A percentile compares a stretch with the other conserved stretches of the same genome.
Conservation (phyloP, 2,329 filamentous ascomycete species). For the Tolypocladium tundrense region DNA sequence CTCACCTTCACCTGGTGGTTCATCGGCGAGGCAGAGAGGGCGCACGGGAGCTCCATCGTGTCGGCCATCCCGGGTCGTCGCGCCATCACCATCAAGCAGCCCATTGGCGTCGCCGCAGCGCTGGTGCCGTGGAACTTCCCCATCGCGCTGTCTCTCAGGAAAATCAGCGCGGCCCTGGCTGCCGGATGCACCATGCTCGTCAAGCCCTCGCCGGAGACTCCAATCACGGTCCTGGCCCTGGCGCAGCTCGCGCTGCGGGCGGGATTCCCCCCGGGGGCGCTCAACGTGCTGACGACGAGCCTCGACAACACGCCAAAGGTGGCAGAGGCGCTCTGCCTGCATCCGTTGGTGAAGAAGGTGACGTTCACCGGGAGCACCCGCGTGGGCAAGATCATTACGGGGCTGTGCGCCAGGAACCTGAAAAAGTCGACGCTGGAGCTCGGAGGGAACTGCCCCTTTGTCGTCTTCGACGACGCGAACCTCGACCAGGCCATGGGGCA, state of each 20-base stretch:
- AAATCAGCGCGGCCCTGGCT: constrained; percentile 47
- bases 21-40: constrained; percentile 35
- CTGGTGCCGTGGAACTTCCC: constrained; percentile 49
- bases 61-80: constrained; percentile 52
- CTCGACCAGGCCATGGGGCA: constrained; percentile 55
- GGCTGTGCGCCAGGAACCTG: constrained; percentile 48
- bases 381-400: constrained; percentile 56
- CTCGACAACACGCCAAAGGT: constrained; percentile 32
- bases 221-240: constrained; percentile 59
- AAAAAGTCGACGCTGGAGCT: constrained; percentile 62
- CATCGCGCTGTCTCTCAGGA: constrained; percentile 37
- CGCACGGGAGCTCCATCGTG: constrained; percentile 49
- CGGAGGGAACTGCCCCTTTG: constrained; percentile 57
- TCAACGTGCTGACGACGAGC: constrained; percentile 41
- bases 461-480: constrained; percentile 60
- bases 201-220: constrained; percentile 66
- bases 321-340: constrained; percentile 34
- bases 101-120: constrained; percentile 22
- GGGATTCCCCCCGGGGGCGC: constrained; percentile 64
- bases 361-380: constrained; percentile 68
- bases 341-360: constrained; percentile 46
- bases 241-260: constrained; percentile 59
- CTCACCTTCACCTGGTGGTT: constrained; percentile 47
- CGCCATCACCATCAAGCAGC: constrained; percentile 57
- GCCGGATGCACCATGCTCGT: constrained; percentile 68